A percentile compares a stretch with the other conserved stretches of the same genome.
phyloP scores from a whole-genome alignment of 345 rosid genomes.

The Capsella bursapastoris region DNA sequence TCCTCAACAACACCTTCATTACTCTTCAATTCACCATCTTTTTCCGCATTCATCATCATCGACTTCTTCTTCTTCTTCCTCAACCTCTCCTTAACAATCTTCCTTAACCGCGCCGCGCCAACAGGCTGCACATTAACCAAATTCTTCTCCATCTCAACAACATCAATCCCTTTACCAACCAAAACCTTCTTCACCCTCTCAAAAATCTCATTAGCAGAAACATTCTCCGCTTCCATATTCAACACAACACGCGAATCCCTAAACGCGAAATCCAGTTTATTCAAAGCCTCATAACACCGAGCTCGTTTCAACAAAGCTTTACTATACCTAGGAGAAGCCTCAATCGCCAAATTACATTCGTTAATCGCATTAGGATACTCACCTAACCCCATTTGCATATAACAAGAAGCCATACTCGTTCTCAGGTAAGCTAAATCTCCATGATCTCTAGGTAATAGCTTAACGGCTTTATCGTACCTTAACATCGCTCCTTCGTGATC shows the following conservation, averaged over 20 bases:
- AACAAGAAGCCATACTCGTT: slow-evolving; percentile 88
- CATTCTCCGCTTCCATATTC: slow-evolving; percentile 80
- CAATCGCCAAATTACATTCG: slow-evolving; percentile 82
- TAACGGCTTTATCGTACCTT: slow-evolving; percentile 87
- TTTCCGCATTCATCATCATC: slow-evolving; percentile 30
- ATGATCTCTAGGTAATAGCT: slow-evolving; percentile 77
- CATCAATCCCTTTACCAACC: slow-evolving; percentile 65
- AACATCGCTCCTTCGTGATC: slow-evolving; percentile 94
- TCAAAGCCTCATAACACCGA: slow-evolving; percentile 80
- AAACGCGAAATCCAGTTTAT: slow-evolving; percentile 80
- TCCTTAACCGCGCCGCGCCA: slow-evolving; percentile 47
- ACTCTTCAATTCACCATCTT: slow-evolving; percentile 42
- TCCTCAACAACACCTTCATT: slow-evolving; percentile 51
- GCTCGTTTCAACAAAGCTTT: slow-evolving; percentile 92
- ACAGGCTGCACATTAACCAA: slow-evolving; percentile 47
- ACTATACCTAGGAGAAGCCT: slow-evolving; percentile 77
- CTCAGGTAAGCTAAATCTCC: slow-evolving; percentile 80
- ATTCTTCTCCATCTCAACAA: slow-evolving; percentile 61
- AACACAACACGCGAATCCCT: slow-evolving; percentile 78
- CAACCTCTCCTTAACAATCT: slow-evolving; percentile 67
- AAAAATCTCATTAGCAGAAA: slow-evolving; percentile 64
- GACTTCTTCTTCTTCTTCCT: slow-evolving; percentile 67
- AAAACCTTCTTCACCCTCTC: slow-evolving; percentile 68
- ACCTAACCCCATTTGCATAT: slow-evolving; percentile 92
- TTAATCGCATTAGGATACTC: slow-evolving; percentile 93